Evolutionary conservation across 495 filamentous ascomycete genomes (phyloP), one percentile per base, ranked within the genome.

Genomic region (Niebla homalea): DNA sequence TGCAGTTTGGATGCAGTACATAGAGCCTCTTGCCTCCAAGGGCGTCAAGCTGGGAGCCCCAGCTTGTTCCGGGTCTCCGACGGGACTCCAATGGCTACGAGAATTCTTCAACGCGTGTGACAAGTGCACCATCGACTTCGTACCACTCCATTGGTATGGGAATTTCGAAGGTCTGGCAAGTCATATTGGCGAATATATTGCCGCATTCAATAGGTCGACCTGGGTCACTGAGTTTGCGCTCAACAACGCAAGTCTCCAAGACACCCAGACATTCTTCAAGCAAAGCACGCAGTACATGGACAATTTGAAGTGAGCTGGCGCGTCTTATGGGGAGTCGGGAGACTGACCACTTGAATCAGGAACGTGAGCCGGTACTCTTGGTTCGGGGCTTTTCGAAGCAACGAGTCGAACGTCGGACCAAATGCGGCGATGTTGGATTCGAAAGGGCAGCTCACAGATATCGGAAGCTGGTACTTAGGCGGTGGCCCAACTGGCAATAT

Each of bases 121-220:
- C 4, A 61, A 59, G 41, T 88, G 85, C 61, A 78, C 70, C 0
- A 73, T 73, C 26, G 84, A 87, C 60, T 87, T 89, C 60, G 71
- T 89, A 8, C 73, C 81, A 0, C 58, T 88, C 25, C 85, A 89
- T 57, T 89, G 80, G 79, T 89, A 89, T 56, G 83, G 81, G 14
- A 70, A 80, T 51, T 89, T 87, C 52, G 78, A 80, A 50, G 85
- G 83, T 0, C 56, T 89, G 46, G 81, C 82, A 7, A 80, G 75
- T 52, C 81, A 86, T 58, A 62, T 89, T 48, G 83, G 82, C 0
- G 65, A 79, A 65, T 72, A 12, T 83, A 79, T 57, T 74, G 73
- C 22, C 35, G 40, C 50, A 1, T 52, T 52, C 35, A 77, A 80
- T 54, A 73, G 68, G 54, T 67, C 68, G 10, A 70, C 85, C 52